phyloP scores from a whole-genome alignment of 371 early-diverging fungal species.

The Choanephora cucurbitarum region DNA sequence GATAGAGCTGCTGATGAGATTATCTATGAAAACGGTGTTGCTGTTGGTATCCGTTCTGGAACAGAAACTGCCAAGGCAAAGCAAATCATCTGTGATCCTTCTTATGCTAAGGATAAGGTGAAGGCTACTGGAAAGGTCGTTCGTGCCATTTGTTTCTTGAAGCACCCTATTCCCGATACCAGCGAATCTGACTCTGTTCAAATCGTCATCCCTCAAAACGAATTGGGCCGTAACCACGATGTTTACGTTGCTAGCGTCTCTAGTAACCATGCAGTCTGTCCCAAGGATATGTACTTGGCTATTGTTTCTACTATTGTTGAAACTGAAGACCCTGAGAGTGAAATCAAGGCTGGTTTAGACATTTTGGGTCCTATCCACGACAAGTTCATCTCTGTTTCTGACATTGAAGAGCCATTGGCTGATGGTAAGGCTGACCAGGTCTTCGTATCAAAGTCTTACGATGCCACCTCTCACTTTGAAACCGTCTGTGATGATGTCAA shows the following conservation, averaged over 20 bases:
- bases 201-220: conserved; percentile 96
- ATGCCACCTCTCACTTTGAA: conserved; percentile 99
- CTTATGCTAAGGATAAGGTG: conserved; percentile 83
- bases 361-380: conserved; percentile 91
- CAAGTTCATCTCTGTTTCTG: conserved; percentile 84
- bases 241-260: conserved; percentile 96
- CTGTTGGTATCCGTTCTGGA: conserved; percentile 88
- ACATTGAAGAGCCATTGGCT: conserved; percentile 81
- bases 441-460: conserved; percentile 93
- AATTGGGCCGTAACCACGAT: conserved; percentile 89
- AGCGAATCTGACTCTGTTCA: conserved; percentile 88
- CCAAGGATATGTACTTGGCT: conserved; percentile 86
- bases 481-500: conserved; percentile 97
- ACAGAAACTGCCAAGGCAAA: conserved; percentile 82
- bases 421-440: conserved; percentile 86
- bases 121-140: conserved; percentile 85
- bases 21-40: conserved; percentile 82
- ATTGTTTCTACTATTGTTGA: conserved; percentile 96
- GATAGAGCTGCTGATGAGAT: conserved; percentile 91
- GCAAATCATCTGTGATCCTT: conserved; percentile 95
- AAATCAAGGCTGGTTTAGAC: conserved; percentile 85
- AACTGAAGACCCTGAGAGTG: conserved; percentile 83
- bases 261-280: conserved; percentile 87
- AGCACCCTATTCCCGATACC: conserved; percentile 92
- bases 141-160: conserved; percentile 94